Evolutionary conservation across 75 land plant genomes (phyloP), one percentile per base, ranked within the genome.

Genomic region (Selaginella tamariscina): DNA sequence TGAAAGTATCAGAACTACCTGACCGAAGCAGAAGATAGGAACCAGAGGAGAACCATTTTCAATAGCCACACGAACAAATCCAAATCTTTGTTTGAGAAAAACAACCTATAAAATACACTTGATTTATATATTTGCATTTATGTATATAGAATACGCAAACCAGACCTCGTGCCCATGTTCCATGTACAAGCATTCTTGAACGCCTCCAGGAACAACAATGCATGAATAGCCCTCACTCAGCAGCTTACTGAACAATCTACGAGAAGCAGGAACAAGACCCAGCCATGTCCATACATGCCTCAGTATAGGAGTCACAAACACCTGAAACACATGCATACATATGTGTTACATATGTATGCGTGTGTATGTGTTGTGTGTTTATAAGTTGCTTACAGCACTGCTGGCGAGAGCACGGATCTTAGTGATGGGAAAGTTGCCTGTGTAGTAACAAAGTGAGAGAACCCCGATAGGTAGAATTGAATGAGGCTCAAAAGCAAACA

Each of bases 231-330:
- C 96, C 55, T 82, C 67, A 23, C 66, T 76, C 71, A 94, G 76
- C 59, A 80, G 78, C 27, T 78, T 68, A 11, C 60, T 33, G 64
- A 94, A 90, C 54, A 72, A 77, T 69, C 83, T 87, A 69, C 72
- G 87, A 30, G 91, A 68, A 23, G 86, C 98, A 60, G 96, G 85
- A 29, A 86, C 64, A 24, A 94, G 73, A 29, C 98, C 98, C 72
- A 89, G 57, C 98, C 98, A 94, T 64, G 98, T 74, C 96, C 96
- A 89, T 66, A 94, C 72, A 31, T 94, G 98, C 73, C 98, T 76
- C 71, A 94, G 54, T 24, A 90, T 54, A 39, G 98, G 98, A n/a
- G 91, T 85, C 65, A 74, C 82, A 66, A 94, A 94, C 8, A 90
- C 82, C 98, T 92, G 66, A n/a, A n/a, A n/a, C n/a, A n/a, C n/a